These are phyloP conservation scores for Santalum album DNA, from an alignment of 164 flowering plant species.

Conservation along the genomic window DNA sequence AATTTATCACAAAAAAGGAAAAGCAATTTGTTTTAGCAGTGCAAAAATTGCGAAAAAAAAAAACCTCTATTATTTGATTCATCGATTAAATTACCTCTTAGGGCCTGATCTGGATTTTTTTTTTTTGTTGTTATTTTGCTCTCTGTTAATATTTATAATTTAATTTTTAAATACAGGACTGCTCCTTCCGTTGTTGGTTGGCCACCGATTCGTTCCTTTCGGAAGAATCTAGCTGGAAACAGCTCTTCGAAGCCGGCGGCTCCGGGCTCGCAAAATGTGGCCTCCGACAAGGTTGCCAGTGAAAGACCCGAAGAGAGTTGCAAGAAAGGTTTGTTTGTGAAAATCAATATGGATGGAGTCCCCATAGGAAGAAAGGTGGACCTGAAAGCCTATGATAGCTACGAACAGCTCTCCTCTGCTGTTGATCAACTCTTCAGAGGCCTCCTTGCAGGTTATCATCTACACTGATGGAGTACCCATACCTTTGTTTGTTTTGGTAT, in stretches of 20 bases:
- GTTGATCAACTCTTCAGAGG: conserved; percentile 88
- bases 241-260: conserved; percentile 48
- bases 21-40: too few relatives aligned
- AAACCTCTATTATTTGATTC: too few relatives aligned
- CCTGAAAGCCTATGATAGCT: conserved; percentile 66
- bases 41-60: too few relatives aligned
- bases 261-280: conserved; percentile 28
- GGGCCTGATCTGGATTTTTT: too few relatives aligned
- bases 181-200: conserved; percentile 94
- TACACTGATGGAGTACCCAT: too few relatives aligned
- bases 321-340: conserved; percentile 60
- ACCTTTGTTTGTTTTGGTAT: too few relatives aligned
- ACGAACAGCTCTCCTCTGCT: conserved; percentile 67
- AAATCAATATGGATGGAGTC: conserved; percentile 97
- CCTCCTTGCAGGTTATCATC: conserved; percentile 72
- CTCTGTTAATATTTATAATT: too few relatives aligned
- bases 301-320: conserved; percentile 24
- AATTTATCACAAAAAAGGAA: too few relatives aligned
- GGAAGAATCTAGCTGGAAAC: conserved; percentile 69
- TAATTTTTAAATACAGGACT: conserved; percentile 29
- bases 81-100: too few relatives aligned
- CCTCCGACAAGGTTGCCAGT: conserved; percentile 10
- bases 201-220: conserved; percentile 89
- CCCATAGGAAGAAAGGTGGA: conserved; percentile 96
- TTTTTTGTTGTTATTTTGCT: too few relatives aligned